Evolutionary conservation across 306 rosid species (phyloP).

Genomic region (Dalbergia oliveri): DNA sequence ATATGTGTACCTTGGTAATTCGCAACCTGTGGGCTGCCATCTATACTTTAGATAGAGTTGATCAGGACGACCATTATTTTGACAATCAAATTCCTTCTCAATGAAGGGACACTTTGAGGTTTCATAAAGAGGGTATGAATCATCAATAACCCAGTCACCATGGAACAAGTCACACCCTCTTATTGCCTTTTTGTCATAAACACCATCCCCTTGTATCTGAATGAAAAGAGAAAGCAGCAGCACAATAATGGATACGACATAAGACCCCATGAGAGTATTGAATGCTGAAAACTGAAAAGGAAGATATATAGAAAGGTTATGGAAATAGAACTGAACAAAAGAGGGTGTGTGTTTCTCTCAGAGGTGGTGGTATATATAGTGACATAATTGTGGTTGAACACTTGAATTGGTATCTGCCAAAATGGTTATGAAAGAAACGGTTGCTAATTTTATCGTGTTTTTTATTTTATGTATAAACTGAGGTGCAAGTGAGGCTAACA

Average conservation of each 20-base stretch:
- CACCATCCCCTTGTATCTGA: constrained; percentile 7
- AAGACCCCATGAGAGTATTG: constrained; percentile 46
- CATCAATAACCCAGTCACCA: constrained; percentile 74
- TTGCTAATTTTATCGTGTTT: not conserved
- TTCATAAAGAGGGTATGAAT: constrained; percentile 70
- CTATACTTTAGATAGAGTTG: constrained; percentile 62
- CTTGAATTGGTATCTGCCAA: not conserved
- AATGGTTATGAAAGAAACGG: constrained; percentile 8
- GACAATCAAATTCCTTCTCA: constrained; percentile 67
- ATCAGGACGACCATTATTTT: constrained; percentile 71
- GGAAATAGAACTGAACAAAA: not conserved
- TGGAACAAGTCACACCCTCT: constrained; percentile 57
- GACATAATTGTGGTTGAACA: not conserved
- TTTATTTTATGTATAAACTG: not conserved
- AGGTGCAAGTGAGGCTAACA: not conserved
- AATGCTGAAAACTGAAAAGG: not conserved
- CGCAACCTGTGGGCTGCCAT: constrained; percentile 78
- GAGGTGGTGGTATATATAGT: too few species aligned
- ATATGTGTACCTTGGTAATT: constrained; percentile 63
- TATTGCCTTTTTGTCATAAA: not conserved
- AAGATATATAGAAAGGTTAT: too few species aligned
- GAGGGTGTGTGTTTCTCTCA: not conserved
- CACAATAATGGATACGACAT: constrained; percentile 16
- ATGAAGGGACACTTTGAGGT: constrained; percentile 60
- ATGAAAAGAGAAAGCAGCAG: constrained; percentile 35